Percentiles rank a stretch among this genome's conserved stretches.
These are phyloP conservation scores for Heterobasidion irregulare DNA, from an alignment of 1,284 basidiomycete genomes.

Conservation along the genomic window DNA sequence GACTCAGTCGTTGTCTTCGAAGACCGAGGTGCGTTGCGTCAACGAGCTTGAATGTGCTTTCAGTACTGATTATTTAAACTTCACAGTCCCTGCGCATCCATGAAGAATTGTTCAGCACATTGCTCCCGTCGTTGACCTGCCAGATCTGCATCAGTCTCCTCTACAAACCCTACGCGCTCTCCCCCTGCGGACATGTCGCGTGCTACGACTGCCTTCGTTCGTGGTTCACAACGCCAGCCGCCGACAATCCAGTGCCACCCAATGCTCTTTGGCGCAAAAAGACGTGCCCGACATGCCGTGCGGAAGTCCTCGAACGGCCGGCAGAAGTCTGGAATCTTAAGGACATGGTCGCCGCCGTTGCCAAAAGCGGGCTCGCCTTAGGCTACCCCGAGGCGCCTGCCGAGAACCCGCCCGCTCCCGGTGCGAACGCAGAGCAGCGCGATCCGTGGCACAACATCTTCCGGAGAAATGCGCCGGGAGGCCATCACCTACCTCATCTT, in stretches of 20 bases:
- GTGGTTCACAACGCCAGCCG: slow-evolving; percentile 55
- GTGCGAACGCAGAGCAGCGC: slow-evolving; percentile 6
- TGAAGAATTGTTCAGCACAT: slow-evolving; percentile 34
- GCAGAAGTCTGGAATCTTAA: slow-evolving; percentile 69
- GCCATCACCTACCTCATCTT: background rate
- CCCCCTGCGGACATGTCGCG: slow-evolving; percentile 67
- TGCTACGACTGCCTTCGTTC: slow-evolving; percentile 64
- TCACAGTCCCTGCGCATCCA: slow-evolving; percentile 36
- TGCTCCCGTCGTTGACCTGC: slow-evolving; percentile 60
- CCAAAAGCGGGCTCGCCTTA: slow-evolving; percentile 44
- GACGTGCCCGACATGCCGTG: slow-evolving; percentile 70
- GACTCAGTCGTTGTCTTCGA: too few relatives aligned
- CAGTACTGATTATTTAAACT: too few relatives aligned
- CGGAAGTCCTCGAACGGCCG: slow-evolving; percentile 49
- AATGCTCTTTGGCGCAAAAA: slow-evolving; percentile 35
- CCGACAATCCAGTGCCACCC: slow-evolving; percentile 14
- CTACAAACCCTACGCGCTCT: slow-evolving; percentile 59
- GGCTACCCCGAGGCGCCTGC: slow-evolving; percentile 16
- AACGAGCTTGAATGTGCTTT: too few relatives aligned
- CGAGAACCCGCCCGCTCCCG: background rate
- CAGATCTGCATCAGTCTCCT: slow-evolving; percentile 70
- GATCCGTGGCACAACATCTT: slow-evolving; percentile 66
- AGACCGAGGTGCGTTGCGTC: too few relatives aligned
- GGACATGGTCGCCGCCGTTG: slow-evolving; percentile 45
- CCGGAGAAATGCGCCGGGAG: slow-evolving; percentile 12